Percentiles rank a stretch among this genome's conserved stretches.
phyloP scores from a whole-genome alignment of 2,329 filamentous ascomycete species.

The Paradendryphiella salina region DNA sequence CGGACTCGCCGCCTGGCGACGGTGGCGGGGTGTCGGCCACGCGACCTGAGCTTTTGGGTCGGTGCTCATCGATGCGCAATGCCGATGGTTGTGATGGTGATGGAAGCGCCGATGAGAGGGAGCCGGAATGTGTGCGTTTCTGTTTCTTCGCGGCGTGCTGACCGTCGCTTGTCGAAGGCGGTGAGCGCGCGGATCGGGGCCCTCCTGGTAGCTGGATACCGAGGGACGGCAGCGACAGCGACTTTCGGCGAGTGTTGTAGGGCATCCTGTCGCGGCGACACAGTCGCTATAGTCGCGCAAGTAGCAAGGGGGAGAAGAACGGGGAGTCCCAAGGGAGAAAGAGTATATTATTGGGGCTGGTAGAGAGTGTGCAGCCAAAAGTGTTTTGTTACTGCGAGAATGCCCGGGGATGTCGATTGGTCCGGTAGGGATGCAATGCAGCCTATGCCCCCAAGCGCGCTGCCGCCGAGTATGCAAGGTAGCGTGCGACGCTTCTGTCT shows the following conservation, averaged over 20 bases:
- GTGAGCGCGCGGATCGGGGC: slow-evolving; percentile 59
- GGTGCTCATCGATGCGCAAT: slow-evolving; percentile 53
- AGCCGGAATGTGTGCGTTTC: slow-evolving; percentile 72
- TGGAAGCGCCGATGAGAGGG: slow-evolving; percentile 47
- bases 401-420: slow-evolving; percentile 42
- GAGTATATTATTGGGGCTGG: slow-evolving; percentile 33
- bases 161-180: slow-evolving; percentile 60
- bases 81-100: slow-evolving; percentile 52
- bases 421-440: slow-evolving; percentile 41
- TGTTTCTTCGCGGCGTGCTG: slow-evolving; percentile 62
- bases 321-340: slow-evolving; percentile 12
- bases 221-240: slow-evolving; percentile 85
- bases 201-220: slow-evolving; percentile 76
- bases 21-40: slow-evolving; percentile 74
- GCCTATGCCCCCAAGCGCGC: slow-evolving; percentile 35
- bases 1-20: slow-evolving; percentile 63
- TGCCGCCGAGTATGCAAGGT: slow-evolving; percentile 39
- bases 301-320: slow-evolving; percentile 1
- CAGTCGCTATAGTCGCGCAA: slow-evolving; percentile 17
- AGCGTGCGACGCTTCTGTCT: slow-evolving; percentile 39
- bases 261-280: slow-evolving; percentile 63
- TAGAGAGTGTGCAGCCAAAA: slow-evolving; percentile 29
- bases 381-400: slow-evolving; percentile 39
- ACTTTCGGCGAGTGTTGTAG: slow-evolving; percentile 97
- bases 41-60: slow-evolving; percentile 51